Conservation (phyloP, 768 basidiomycete genomes). For the Russula ochroleuca region DNA sequence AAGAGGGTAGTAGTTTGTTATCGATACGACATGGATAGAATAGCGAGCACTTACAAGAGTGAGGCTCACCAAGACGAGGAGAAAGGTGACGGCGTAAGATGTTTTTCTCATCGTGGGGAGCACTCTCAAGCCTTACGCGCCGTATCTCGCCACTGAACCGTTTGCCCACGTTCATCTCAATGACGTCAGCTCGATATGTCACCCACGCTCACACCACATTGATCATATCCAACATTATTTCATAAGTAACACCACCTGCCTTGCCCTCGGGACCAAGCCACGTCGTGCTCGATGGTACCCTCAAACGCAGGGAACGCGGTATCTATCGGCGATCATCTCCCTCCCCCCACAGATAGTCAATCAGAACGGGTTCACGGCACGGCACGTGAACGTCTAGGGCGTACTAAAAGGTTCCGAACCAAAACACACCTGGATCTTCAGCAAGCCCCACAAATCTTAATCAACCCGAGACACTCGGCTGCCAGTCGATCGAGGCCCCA, state of each 20-base stretch:
- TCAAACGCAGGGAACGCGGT: slow-evolving; percentile 50
- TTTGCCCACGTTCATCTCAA: not conserved
- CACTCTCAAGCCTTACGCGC: not conserved
- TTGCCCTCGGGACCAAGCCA: slow-evolving; percentile 14
- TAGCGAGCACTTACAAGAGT: slow-evolving; percentile 44
- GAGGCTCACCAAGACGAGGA: slow-evolving; percentile 49
- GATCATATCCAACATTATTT: not conserved
- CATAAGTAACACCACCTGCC: slow-evolving; percentile 11
- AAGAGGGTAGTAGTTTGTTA: not conserved
- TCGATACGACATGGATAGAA: not conserved
- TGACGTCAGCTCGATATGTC: slow-evolving; percentile 3
- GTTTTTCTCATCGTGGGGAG: slow-evolving; percentile 54
- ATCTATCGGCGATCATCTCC: slow-evolving; percentile 61
- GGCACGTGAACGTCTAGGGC: slow-evolving; percentile 26
- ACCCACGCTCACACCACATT: not conserved
- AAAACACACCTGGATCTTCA: slow-evolving; percentile 81
- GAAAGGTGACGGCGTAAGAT: slow-evolving; percentile 62
- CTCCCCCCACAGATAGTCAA: slow-evolving; percentile 6
- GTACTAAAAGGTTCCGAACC: slow-evolving; percentile 68
- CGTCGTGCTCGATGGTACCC: slow-evolving; percentile 8
- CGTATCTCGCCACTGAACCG: not conserved
- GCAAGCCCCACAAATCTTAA: slow-evolving; percentile 75
- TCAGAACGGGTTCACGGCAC: slow-evolving; percentile 2
- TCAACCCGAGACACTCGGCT: not conserved
- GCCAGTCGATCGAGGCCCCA: slow-evolving; percentile 5